Percentiles rank a stretch among this genome's conserved stretches.
phyloP scores from a whole-genome alignment of 2,329 filamentous ascomycete species.

The Pseudogymnoascus sp. region DNA sequence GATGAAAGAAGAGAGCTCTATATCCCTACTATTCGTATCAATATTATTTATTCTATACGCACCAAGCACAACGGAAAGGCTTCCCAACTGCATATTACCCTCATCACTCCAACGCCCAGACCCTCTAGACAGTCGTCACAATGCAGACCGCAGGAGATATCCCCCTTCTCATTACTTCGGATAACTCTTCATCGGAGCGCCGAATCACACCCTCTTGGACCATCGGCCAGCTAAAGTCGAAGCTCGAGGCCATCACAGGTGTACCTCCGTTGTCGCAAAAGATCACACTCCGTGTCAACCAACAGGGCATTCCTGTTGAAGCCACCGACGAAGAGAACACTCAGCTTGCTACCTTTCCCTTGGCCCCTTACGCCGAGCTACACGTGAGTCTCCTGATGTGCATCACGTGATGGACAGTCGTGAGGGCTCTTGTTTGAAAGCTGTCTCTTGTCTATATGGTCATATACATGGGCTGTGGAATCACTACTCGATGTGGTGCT shows the following conservation, averaged over 20 bases:
- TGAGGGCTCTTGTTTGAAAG: background rate
- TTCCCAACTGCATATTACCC: background rate
- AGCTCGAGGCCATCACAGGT: slow-evolving; percentile 88
- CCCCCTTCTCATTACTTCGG: slow-evolving; percentile 65
- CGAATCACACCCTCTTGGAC: slow-evolving; percentile 90
- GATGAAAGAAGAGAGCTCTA: slow-evolving; percentile 5
- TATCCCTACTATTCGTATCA: background rate
- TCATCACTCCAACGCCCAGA: background rate
- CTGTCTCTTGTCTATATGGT: background rate
- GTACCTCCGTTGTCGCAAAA: slow-evolving; percentile 74
- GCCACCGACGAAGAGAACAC: slow-evolving; percentile 65
- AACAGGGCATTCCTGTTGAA: slow-evolving; percentile 56
- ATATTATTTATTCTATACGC: background rate
- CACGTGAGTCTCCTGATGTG: slow-evolving; percentile 51
- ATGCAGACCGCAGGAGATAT: slow-evolving; percentile 57
- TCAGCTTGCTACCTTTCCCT: slow-evolving; percentile 54
- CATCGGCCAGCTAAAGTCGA: slow-evolving; percentile 72
- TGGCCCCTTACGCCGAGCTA: slow-evolving; percentile 70
- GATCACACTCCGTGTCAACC: slow-evolving; percentile 61
- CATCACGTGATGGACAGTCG: background rate
- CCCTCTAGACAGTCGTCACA: slow-evolving; percentile 13
- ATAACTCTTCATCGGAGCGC: slow-evolving; percentile 75
- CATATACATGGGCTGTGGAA: too few species aligned
- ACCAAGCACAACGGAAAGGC: background rate
- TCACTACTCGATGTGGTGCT: background rate